Evolutionary conservation across 129 eudicot species (phyloP), one percentile per base, ranked within the genome.

Genomic region (Kitagawia praeruptora): DNA sequence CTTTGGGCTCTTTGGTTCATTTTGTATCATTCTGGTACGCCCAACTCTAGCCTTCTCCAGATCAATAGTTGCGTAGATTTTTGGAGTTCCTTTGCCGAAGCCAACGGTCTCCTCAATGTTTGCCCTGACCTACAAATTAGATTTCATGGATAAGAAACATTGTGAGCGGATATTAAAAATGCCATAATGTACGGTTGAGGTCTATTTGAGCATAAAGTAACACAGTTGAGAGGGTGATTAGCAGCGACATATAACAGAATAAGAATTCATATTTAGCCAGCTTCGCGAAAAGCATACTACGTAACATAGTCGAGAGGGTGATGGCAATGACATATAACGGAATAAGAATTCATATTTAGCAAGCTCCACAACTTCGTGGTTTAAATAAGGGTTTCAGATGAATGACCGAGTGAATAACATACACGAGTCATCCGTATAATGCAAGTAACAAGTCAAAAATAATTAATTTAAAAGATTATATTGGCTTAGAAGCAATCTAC

Each of bases 21-120:
- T 64, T 25, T 79, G 80, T 40, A 83, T 47, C 77, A 79, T 74
- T 75, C 81, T 75, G 39, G 86, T 83, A 44, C 86, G 77, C 16
- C 83, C 86, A 61, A 83, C 86, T 48, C 86, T 79, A 18, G 86
- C 86, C 74, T 80, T 83, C 38, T 83, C 86, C n/a, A 83, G 78
- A 75, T 83, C 81, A 31, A 82, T 46, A 28, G 85, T 69, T 48
- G 75, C 80, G 31, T 78, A 78, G 40, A 78, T 64, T 44, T 78
- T 78, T 25, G 80, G 49, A 78, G 80, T 64, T 21, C 73, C 70
- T 63, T 63, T 58, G 39, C 73, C 70, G 9, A 78, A 78, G 51
- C 80, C 80, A 41, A 78, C 47, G 3, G 80, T 64, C 37, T 78
- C 74, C 41, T 78, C 80, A 39, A 78, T 4, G 53, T 78, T 64